A percentile compares a stretch with the other conserved stretches of the same genome.
phyloP scores from a whole-genome alignment of 805 yeast genomes.

The Wickerhamiella spandovensis region DNA sequence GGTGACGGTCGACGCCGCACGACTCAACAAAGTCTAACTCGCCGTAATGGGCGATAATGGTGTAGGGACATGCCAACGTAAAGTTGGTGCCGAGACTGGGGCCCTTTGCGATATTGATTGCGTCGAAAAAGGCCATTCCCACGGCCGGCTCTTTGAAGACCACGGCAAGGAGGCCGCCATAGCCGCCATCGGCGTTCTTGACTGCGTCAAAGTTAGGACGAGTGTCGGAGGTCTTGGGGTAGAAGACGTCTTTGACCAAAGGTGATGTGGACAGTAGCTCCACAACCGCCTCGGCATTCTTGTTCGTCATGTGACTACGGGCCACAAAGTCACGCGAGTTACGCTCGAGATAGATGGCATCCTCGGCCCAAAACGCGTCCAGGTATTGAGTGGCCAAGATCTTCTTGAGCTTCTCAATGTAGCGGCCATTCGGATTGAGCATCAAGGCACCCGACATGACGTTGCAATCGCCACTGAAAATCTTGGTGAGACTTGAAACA shows the following conservation, averaged over 20 bases:
- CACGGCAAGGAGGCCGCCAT: slow-evolving; percentile 75
- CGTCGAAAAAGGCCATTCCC: slow-evolving; percentile 65
- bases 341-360: slow-evolving; percentile 80
- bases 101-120: slow-evolving; percentile 61
- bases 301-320: slow-evolving; percentile 36
- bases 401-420: slow-evolving; percentile 36
- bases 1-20: slow-evolving; percentile 70
- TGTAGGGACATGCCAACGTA: slow-evolving; percentile 80
- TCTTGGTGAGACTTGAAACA: slow-evolving; percentile 77
- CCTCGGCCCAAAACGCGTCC: slow-evolving; percentile 84
- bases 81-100: slow-evolving; percentile 87
- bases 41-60: slow-evolving; percentile 70
- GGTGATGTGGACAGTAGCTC: slow-evolving; percentile 16
- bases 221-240: slow-evolving; percentile 49
- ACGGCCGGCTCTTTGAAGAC: slow-evolving; percentile 49
- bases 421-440: slow-evolving; percentile 50
- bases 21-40: slow-evolving; percentile 67
- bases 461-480: slow-evolving; percentile 87
- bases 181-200: slow-evolving; percentile 62
- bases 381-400: slow-evolving; percentile 44
- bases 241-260: slow-evolving; percentile 50
- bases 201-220: slow-evolving; percentile 56
- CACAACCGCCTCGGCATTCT: slow-evolving; percentile 28
- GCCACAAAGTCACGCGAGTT: slow-evolving; percentile 79
- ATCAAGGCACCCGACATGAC: slow-evolving; percentile 90